These are phyloP conservation scores for Jamesozyma piceae DNA, from an alignment of 805 yeast species.

Conservation along the genomic window DNA sequence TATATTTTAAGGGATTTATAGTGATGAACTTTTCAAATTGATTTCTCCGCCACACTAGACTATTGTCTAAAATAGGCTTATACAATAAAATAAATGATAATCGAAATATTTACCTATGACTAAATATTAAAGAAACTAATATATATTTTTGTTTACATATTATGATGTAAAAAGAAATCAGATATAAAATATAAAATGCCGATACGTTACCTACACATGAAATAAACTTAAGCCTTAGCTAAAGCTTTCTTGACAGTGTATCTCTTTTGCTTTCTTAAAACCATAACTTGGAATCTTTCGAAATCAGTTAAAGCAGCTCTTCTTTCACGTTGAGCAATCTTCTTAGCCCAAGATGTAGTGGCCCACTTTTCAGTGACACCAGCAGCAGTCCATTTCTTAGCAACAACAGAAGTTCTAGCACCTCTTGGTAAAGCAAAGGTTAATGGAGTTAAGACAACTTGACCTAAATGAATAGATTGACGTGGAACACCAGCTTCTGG, in stretches of 20 bases:
- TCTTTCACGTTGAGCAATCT: conserved; percentile 87
- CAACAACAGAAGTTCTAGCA: conserved; percentile 72
- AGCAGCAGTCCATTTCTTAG: conserved; percentile 89
- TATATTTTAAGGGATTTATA: too few species aligned
- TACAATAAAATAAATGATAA: not conserved
- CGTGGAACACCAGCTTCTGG: conserved; percentile 82
- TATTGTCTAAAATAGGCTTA: not conserved
- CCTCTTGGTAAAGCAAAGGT: conserved; percentile 90
- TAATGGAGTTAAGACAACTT: conserved; percentile 85
- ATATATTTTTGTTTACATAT: conserved; percentile 5
- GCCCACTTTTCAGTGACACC: conserved; percentile 86
- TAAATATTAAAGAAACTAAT: conserved; percentile 5
- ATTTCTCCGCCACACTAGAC: too few species aligned
- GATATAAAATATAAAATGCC: conserved; percentile 7
- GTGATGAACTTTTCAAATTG: too few species aligned
- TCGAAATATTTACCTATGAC: conserved; percentile 2
- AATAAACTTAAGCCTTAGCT: conserved; percentile 71
- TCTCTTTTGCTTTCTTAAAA: conserved; percentile 94
- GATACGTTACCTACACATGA: conserved; percentile 1
- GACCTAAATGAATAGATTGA: conserved; percentile 81
- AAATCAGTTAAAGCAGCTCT: conserved; percentile 90
- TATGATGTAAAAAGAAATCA: conserved; percentile 1
- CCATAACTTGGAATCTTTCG: conserved; percentile 98
- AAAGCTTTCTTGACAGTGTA: conserved; percentile 89
- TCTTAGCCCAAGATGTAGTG: conserved; percentile 92